A percentile compares a stretch with the other conserved stretches of the same genome.
phyloP scores from a whole-genome alignment of 1,284 basidiomycete genomes.

The Cryptococcus depauperatus region DNA sequence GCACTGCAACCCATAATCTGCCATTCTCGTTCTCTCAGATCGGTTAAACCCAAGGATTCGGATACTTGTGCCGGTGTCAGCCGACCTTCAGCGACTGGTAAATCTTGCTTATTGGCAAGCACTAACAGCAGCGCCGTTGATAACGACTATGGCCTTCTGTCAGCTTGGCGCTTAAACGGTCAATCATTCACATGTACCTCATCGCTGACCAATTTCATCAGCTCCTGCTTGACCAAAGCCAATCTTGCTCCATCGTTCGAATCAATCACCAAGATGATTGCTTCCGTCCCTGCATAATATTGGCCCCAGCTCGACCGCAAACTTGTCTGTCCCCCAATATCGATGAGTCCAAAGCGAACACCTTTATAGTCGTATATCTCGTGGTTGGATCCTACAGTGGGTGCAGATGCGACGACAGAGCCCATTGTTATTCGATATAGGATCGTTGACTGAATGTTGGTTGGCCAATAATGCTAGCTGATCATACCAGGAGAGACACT shows the following conservation, averaged over 20 bases:
- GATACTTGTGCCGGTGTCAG: constrained; percentile 49
- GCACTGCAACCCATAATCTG: constrained; percentile 51
- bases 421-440: constrained; percentile 51
- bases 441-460: constrained; percentile 46
- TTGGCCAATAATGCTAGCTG: not conserved
- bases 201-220: constrained; percentile 42
- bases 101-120: constrained; percentile 51
- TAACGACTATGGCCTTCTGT: constrained; percentile 29
- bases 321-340: constrained; percentile 48
- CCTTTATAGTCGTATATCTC: constrained; percentile 49
- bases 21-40: constrained; percentile 48
- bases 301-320: constrained; percentile 45
- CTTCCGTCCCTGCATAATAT: constrained; percentile 46
- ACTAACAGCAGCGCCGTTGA: constrained; percentile 46
- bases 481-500: not conserved
- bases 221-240: constrained; percentile 45
- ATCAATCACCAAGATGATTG: constrained; percentile 50
- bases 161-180: not conserved
- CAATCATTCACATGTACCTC: constrained; percentile 26
- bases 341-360: constrained; percentile 47
- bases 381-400: constrained; percentile 48
- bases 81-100: constrained; percentile 38
- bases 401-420: constrained; percentile 49
- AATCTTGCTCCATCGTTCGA: constrained; percentile 48
- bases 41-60: constrained; percentile 47